phyloP scores from a whole-genome alignment of 1,139 yeast species.

The Nakaseomyces delphensis region DNA sequence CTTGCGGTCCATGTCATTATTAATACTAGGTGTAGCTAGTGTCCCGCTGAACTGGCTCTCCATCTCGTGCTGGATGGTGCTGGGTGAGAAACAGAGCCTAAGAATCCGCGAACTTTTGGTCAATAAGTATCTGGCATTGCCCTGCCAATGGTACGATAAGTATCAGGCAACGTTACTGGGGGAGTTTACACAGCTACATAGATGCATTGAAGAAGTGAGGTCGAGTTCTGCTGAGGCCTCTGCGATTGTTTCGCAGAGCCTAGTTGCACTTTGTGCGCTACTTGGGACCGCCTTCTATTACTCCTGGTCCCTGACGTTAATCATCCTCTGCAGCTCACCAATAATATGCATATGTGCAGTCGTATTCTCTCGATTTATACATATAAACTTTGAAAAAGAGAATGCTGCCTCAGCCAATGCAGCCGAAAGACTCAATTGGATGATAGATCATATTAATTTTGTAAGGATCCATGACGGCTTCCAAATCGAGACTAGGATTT shows the following conservation, averaged over 20 bases:
- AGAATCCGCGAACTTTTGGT: constrained; percentile 45
- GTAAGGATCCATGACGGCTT: constrained; percentile 59
- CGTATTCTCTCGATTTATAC: constrained; percentile 45
- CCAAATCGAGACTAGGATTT: constrained; percentile 40
- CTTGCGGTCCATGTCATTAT: constrained; percentile 44
- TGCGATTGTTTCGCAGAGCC: constrained; percentile 47
- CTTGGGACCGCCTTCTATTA: constrained; percentile 60
- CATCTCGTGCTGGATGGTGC: constrained; percentile 52
- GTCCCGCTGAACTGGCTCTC: constrained; percentile 48
- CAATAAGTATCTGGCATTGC: constrained; percentile 30
- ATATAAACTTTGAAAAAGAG: constrained; percentile 45
- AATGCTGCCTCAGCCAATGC: constrained; percentile 49
- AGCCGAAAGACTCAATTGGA: constrained; percentile 63
- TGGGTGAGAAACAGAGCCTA: constrained; percentile 65
- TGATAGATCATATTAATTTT: constrained; percentile 48
- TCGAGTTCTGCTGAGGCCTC: constrained; percentile 60
- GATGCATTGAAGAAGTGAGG: constrained; percentile 74
- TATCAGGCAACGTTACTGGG: constrained; percentile 47
- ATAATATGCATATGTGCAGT: constrained; percentile 45
- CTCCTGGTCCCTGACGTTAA: constrained; percentile 78
- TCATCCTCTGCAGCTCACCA: constrained; percentile 67
- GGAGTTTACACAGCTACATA: constrained; percentile 51
- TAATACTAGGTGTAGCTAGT: constrained; percentile 49
- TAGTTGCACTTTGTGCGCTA: constrained; percentile 47
- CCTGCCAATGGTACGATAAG: constrained; percentile 16